Base-by-base conservation (phyloP, 352 stramenopile genomes). In the Phytophthora pluvialis region DNA sequence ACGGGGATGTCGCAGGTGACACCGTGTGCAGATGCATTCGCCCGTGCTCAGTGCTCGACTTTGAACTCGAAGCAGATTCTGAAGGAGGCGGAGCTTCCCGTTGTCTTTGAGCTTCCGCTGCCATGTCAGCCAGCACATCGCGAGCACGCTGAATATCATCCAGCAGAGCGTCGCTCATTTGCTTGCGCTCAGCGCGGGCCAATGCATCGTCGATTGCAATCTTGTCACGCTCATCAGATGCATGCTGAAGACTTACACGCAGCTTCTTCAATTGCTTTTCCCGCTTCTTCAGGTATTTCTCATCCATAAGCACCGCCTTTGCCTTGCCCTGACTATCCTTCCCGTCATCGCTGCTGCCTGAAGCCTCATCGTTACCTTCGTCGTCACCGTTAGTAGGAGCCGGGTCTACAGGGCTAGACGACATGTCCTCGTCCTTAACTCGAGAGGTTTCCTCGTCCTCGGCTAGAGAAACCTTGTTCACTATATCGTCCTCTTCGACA, bases 211-310 rank as follows among this genome's bases (percentile, higher is more conserved):
- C 60, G 26, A 94, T 88, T 7, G 70, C 70, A 16, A 31, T 59
- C 26, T 72, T 73, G 56, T 93, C 70, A n/a, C 79, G 66, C 9
- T 83, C 77, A 16, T 86, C 63, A 5, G 70, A 64, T 28, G 88
- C 70, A 47, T 86, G 60, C 16, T 68, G 70, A 35, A 81, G 51
- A 40, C 51, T 77, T 9, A 55, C 51, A 26, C 85, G 82, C 26
- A 94, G 54, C 40, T 90, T 92, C 21, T 90, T 83, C 4, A 93
- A 58, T 48, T 94, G 86, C 12, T 85, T 88, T 46, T 91, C 72
- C 5, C 86, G 77, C 43, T 94, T 94, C 40, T 77, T 83, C 8
- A 94, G 43, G 39, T 94, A 94, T 53, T 80, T 80, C 12, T 93
- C 82, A 45, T 94, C 86, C 53, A 94, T 70, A 3, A 94, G 58